phyloP scores from a whole-genome alignment of 257 asterid genomes.

The Osmanthus fragrans region DNA sequence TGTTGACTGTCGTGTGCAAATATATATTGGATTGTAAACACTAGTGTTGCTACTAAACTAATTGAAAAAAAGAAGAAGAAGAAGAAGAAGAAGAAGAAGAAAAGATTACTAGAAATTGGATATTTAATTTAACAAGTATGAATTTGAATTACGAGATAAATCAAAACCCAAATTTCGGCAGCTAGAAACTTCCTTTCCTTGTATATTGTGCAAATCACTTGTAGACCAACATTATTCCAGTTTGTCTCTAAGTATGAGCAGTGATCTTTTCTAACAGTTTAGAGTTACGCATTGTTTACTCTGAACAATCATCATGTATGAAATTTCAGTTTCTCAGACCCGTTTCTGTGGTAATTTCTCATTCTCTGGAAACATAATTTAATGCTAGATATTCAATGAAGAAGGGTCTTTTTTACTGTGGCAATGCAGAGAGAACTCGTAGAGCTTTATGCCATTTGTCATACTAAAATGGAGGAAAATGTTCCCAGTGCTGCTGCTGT shows the following conservation, averaged over 20 bases:
- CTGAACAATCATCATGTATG: neutral
- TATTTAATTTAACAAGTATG: neutral
- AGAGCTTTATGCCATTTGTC: conserved; percentile 82
- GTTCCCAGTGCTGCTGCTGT: conserved; percentile 57
- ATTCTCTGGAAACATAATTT: neutral
- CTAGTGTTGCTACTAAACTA: neutral
- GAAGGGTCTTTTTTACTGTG: conserved; percentile 5
- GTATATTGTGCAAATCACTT: neutral
- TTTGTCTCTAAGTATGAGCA: neutral
- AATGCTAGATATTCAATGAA: neutral
- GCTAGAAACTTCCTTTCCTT: neutral
- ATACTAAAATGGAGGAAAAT: conserved; percentile 77
- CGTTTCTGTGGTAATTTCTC: conserved; percentile 1
- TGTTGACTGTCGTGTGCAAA: neutral
- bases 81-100: too few species aligned
- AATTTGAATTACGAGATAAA: neutral
- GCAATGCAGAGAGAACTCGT: conserved; percentile 66
- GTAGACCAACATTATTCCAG: too few species aligned
- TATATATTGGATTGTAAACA: too few species aligned
- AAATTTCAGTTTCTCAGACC: neutral
- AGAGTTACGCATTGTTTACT: neutral
- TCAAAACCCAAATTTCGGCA: neutral
- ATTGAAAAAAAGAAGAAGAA: too few species aligned
- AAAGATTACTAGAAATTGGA: neutral
- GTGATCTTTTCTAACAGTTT: neutral